Conservation (phyloP, 2,329 filamentous ascomycete genomes). For the Colletotrichum plurivorum region DNA sequence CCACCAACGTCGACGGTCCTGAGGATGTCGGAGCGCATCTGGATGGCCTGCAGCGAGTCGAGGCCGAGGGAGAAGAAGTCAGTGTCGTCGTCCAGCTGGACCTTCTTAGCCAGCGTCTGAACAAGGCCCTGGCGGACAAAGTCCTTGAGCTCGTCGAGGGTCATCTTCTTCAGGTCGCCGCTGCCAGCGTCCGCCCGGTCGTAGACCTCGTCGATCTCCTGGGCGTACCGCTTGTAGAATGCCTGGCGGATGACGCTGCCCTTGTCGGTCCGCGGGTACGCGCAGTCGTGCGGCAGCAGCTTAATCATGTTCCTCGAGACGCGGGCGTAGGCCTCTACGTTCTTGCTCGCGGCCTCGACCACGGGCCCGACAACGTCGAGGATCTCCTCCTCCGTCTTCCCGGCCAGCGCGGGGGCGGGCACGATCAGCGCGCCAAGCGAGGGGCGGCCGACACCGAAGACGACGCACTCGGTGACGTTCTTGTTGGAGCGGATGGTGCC, state of each 20-base stretch:
- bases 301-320: slow-evolving; percentile 65
- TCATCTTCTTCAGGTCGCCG: slow-evolving; percentile 40
- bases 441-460: slow-evolving; percentile 72
- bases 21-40: slow-evolving; percentile 66
- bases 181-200: slow-evolving; percentile 45
- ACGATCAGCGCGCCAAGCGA: slow-evolving; percentile 72
- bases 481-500: slow-evolving; percentile 61
- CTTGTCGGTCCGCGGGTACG: slow-evolving; percentile 57
- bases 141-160: slow-evolving; percentile 47
- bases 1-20: slow-evolving; percentile 64
- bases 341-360: slow-evolving; percentile 50
- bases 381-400: slow-evolving; percentile 45
- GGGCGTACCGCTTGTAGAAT: slow-evolving; percentile 38
- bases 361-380: slow-evolving; percentile 51
- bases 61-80: slow-evolving; percentile 73
- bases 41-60: slow-evolving; percentile 72
- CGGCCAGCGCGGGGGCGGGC: slow-evolving; percentile 41
- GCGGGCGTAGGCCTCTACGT: slow-evolving; percentile 49
- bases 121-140: slow-evolving; percentile 52
- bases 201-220: slow-evolving; percentile 48
- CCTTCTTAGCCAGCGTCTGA: slow-evolving; percentile 44
- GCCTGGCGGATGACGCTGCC: slow-evolving; percentile 50
- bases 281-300: slow-evolving; percentile 58
- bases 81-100: slow-evolving; percentile 52
- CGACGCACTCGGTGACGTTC: slow-evolving; percentile 66